Evolutionary conservation across 78 protist genomes (phyloP), one percentile per base, ranked within the genome.

Genomic region (Anaeramoeba flamelloides): DNA sequence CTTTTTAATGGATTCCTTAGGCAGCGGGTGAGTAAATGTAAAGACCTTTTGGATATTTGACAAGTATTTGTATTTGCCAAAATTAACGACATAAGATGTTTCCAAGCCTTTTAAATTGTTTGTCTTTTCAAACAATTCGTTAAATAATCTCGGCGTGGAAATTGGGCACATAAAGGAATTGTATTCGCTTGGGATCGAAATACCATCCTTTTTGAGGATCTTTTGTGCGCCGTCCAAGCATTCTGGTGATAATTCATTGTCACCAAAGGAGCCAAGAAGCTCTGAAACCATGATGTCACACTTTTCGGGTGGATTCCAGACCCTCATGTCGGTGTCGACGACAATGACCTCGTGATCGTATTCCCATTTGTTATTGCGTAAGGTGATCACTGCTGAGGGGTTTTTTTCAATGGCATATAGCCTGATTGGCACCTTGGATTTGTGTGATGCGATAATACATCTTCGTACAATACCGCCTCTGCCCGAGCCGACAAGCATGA

Each of bases 231-330:
- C 97, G 77, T 96, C 98, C 36, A 96, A 53, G 34, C 99, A 97
- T 91, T 97, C 99, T 3, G 99, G 99, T 30, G 96, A 90, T n/a
- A 97, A 89, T 82, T 97, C 99, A 75, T 97, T 97, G 87, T 97
- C 99, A 4, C 98, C 98, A 30, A 91, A 94, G 12, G 95, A 91
- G 2, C 99, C 98, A 30, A 94, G 89, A 34, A 94, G 89, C 85
- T 96, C 98, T 36, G 84, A 37, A 53, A 94, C 94, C 75, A 94
- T 31, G 31, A 94, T 32, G 22, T 80, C 88, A 37, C 88, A 86
- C 79, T 30, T 0, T 39, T 0, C 88, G 1, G 84, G 40, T 2
- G 87, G 33, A 31, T 83, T 2, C 86, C 88, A 90, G 0, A 2
- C 78, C 33, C 94, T 87, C 91, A 90, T 89, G 69, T 91, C 92